phyloP scores from a whole-genome alignment of 2,329 filamentous ascomycete species.

The Cladosporium phlei region DNA sequence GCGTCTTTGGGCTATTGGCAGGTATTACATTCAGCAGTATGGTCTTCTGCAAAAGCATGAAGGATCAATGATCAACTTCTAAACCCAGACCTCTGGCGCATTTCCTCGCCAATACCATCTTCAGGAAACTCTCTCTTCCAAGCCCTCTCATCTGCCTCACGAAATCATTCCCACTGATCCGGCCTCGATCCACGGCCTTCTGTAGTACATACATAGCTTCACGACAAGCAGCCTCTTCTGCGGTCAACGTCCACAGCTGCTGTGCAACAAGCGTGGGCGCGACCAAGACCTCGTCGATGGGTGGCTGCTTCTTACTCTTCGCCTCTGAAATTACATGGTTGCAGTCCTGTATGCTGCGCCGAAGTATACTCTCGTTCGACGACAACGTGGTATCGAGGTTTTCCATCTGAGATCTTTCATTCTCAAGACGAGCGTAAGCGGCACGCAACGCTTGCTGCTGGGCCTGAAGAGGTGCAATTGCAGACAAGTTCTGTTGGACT shows the following conservation, averaged over 20 bases:
- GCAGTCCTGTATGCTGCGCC: slow-evolving; percentile 70
- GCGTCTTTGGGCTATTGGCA: too few species aligned
- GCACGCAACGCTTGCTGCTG: slow-evolving; percentile 73
- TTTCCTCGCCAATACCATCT: slow-evolving; percentile 75
- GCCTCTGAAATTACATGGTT: slow-evolving; percentile 72
- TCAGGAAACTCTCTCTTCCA: slow-evolving; percentile 75
- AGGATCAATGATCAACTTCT: slow-evolving; percentile 22
- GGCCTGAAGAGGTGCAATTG: slow-evolving; percentile 68
- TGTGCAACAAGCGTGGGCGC: slow-evolving; percentile 88
- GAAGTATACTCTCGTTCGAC: slow-evolving; percentile 73
- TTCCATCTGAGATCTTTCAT: slow-evolving; percentile 67
- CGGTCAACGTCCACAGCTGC: slow-evolving; percentile 83
- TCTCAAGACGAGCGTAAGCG: slow-evolving; percentile 65
- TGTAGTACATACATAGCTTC: slow-evolving; percentile 83
- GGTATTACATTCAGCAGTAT: too few species aligned
- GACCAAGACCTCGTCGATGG: slow-evolving; percentile 87
- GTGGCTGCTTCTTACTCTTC: slow-evolving; percentile 63
- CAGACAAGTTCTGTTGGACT: slow-evolving; percentile 66
- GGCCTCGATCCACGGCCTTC: slow-evolving; percentile 66
- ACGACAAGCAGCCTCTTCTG: slow-evolving; percentile 80
- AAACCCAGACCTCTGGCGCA: slow-evolving; percentile 73
- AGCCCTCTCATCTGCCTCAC: slow-evolving; percentile 67
- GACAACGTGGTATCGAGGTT: slow-evolving; percentile 66
- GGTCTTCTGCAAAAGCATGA: too few species aligned
- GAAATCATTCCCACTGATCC: slow-evolving; percentile 68